Evolutionary conservation across 1,139 yeast genomes (phyloP), one percentile per base, ranked within the genome.

Genomic region (Scheffersomyces insectosa): DNA sequence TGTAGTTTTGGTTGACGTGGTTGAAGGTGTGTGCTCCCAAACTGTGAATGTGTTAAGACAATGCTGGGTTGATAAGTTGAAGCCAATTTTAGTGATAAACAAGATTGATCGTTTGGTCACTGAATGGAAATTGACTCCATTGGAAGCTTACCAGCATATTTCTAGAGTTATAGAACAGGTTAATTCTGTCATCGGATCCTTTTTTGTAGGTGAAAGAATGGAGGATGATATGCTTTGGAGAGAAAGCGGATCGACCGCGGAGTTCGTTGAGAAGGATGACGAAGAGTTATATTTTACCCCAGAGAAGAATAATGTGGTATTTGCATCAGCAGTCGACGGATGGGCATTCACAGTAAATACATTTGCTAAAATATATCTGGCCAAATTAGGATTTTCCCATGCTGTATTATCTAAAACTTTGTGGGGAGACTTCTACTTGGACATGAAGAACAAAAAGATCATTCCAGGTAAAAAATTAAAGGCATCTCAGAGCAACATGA

Each of bases 1-100:
- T 0, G 85, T 95, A 4, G 95, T 95, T 0, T 72, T 95, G 15
- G 97, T 95, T 1, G 99, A 93, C 63, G 98, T 88, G 2, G 97
- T 95, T 3, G 99, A 95, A 66, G 99, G 99, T 28, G 98, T 95
- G 0, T 90, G 98, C 58, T 90, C 97, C 0, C 99, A 93, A 62
- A 95, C 99, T 0, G 88, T 93, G 8, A 91, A 95, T 23, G 99
- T 95, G 1, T 71, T 95, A 47, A 79, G 98, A 57, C 99, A 95
- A 62, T 89, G 97, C 44, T 93, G 99, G 98, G 80, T 85, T 4
- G 99, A 95, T 60, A 85, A 88, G 53, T 70, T 95, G 54, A 88
- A 85, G 60, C 97, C 98, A 1, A 70, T 95, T 5, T 73, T 95
- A 45, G 97, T 95, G n/a, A 69, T 95, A 55, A 95, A 95, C 65